Conservation (phyloP, 2,329 filamentous ascomycete genomes). For the Furcasterigmium furcatum region DNA sequence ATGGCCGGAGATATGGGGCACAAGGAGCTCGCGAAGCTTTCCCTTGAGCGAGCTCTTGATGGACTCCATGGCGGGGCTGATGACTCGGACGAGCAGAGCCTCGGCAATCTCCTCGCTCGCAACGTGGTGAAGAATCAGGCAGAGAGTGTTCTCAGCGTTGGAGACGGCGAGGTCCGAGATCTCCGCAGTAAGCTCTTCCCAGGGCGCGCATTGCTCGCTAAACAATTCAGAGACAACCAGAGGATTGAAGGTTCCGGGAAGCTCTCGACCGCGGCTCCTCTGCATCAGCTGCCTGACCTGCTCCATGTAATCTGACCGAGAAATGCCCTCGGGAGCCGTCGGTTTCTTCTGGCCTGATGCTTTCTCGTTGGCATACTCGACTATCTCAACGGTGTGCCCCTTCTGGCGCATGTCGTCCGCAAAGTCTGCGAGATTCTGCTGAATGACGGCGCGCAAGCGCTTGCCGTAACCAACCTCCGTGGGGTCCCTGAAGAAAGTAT, state of each 20-base stretch:
- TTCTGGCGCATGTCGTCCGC: constrained; percentile 31
- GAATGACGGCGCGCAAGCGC: constrained; percentile 51
- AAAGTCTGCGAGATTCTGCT: constrained; percentile 46
- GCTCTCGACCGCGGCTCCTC: constrained; percentile 35
- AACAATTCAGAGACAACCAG: constrained; percentile 58
- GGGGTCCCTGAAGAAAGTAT: constrained; percentile 44
- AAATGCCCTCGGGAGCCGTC: constrained; percentile 2
- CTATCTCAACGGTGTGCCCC: constrained; percentile 31
- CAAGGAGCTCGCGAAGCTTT: constrained; percentile 42
- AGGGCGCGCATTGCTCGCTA: constrained; percentile 51
- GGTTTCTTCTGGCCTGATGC: not conserved
- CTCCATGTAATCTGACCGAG: constrained; percentile 24
- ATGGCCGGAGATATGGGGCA: constrained; percentile 34
- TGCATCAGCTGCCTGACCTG: not conserved
- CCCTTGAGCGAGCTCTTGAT: constrained; percentile 28
- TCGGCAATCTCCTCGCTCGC: not conserved
- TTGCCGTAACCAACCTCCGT: constrained; percentile 25
- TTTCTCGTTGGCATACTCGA: not conserved
- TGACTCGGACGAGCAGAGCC: not conserved
- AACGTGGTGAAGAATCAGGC: constrained; percentile 33
- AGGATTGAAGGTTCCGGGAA: constrained; percentile 60
- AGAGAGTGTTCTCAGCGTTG: constrained; percentile 21
- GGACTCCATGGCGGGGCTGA: constrained; percentile 24
- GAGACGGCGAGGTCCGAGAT: not conserved
- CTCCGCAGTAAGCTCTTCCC: constrained; percentile 44